Conservation (phyloP, 108 stramenopile species). For the Chaetoceros muelleri region DNA sequence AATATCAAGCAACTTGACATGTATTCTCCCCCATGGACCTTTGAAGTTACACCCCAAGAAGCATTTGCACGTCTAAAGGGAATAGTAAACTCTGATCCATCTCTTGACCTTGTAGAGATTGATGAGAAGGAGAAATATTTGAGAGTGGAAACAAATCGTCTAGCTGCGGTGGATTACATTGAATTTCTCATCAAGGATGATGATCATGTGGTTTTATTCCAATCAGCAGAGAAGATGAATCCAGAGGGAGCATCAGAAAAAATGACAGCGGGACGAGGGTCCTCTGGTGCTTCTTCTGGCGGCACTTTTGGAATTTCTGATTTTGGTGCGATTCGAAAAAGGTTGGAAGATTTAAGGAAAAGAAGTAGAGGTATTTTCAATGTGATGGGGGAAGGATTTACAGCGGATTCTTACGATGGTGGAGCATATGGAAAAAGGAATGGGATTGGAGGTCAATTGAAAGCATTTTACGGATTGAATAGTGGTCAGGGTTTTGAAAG, state of each 20-base stretch:
- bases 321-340: constrained; percentile 52
- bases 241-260: too few species aligned
- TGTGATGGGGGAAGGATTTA: constrained; percentile 71
- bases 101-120: constrained; percentile 27
- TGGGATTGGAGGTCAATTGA: constrained; percentile 59
- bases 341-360: constrained; percentile 51
- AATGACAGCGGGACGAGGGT: too few species aligned
- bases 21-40: constrained; percentile 76
- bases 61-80: constrained; percentile 67
- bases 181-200: constrained; percentile 54
- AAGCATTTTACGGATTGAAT: constrained; percentile 80
- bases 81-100: constrained; percentile 37
- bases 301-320: constrained; percentile 17
- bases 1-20: constrained; percentile 48
- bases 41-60: constrained; percentile 46
- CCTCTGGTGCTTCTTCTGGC: too few species aligned
- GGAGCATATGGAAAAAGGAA: constrained; percentile 26
- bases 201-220: constrained; percentile 60
- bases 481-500: constrained; percentile 67
- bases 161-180: constrained; percentile 33
- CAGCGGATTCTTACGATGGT: too few species aligned
- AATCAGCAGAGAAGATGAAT: constrained; percentile 31
- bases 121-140: constrained; percentile 43
- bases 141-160: constrained; percentile 36
- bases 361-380: constrained; percentile 49